These are phyloP conservation scores for Rhododendron williamsianum DNA, from an alignment of 148 eudicot genomes.

Conservation along the genomic window DNA sequence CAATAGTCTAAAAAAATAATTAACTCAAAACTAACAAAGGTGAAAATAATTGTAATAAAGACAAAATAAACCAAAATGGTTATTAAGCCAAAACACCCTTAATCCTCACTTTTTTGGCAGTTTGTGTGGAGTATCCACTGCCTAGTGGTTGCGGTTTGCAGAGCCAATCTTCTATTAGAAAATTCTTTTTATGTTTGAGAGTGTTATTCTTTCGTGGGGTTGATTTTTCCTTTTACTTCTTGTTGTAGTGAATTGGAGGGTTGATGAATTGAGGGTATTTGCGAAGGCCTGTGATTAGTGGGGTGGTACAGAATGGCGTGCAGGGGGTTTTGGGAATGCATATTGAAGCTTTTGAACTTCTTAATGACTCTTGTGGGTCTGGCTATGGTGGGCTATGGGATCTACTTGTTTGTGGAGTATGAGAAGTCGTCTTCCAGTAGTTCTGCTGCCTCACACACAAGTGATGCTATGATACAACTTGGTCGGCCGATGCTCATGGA, in stretches of 20 bases:
- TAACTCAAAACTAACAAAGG: background rate
- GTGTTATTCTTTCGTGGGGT: background rate
- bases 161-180: background rate
- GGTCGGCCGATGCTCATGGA: conserved; percentile 82
- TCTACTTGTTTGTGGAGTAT: conserved; percentile 84
- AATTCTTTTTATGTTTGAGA: background rate
- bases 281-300: background rate
- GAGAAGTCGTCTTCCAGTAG: conserved; percentile 33
- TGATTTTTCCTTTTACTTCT: background rate
- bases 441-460: conserved; percentile 30
- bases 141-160: background rate
- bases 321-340: conserved; percentile 75
- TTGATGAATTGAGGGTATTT: conserved; percentile 13
- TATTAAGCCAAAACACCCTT: background rate
- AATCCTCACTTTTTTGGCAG: background rate
- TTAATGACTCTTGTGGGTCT: conserved; percentile 69
- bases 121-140: too few relatives aligned
- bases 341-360: conserved; percentile 77
- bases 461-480: conserved; percentile 49
- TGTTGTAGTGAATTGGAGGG: conserved; percentile 2
- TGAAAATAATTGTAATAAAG: background rate
- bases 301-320: conserved; percentile 62
- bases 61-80: background rate
- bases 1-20: background rate
- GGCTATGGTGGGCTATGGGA: conserved; percentile 84